phyloP scores from a whole-genome alignment of 139 green algal species.

The Chlamydomonas applanata region DNA sequence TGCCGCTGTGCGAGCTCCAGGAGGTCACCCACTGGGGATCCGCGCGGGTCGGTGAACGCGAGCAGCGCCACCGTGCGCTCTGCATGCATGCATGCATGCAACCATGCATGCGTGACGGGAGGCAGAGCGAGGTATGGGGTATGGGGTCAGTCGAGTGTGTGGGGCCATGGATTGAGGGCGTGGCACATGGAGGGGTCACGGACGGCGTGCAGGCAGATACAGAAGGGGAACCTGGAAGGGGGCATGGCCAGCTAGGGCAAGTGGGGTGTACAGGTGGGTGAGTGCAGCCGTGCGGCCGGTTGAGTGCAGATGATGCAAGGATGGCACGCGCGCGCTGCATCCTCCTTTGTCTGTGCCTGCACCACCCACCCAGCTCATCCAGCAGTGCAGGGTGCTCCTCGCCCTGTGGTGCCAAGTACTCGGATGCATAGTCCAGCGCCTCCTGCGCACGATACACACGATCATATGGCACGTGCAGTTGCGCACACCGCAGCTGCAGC shows the following conservation, averaged over 20 bases:
- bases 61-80: constrained; percentile 94
- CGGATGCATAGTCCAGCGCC: constrained; percentile 91
- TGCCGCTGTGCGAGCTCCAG: constrained; percentile 87
- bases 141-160: background rate
- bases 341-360: too few species aligned
- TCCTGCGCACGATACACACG: constrained; percentile 42
- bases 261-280: too few species aligned
- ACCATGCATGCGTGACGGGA: background rate
- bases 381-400: constrained; percentile 88
- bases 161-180: background rate
- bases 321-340: too few species aligned
- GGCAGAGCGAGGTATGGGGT: background rate
- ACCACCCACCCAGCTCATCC: constrained; percentile 82
- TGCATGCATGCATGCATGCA: constrained; percentile 20
- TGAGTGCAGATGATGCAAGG: too few species aligned
- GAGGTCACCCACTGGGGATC: constrained; percentile 79
- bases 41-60: constrained; percentile 81
- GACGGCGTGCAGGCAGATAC: too few species aligned
- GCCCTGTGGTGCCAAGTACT: constrained; percentile 86
- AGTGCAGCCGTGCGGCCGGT: too few species aligned
- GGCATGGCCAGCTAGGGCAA: too few species aligned
- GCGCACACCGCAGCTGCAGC: too few species aligned
- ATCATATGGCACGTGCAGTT: too few species aligned
- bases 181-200: too few species aligned
- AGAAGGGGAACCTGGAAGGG: too few species aligned